A percentile compares a stretch with the other conserved stretches of the same genome.
Conservation (phyloP, 371 early-diverging fungal species). For the Mortierella sp. region DNA sequence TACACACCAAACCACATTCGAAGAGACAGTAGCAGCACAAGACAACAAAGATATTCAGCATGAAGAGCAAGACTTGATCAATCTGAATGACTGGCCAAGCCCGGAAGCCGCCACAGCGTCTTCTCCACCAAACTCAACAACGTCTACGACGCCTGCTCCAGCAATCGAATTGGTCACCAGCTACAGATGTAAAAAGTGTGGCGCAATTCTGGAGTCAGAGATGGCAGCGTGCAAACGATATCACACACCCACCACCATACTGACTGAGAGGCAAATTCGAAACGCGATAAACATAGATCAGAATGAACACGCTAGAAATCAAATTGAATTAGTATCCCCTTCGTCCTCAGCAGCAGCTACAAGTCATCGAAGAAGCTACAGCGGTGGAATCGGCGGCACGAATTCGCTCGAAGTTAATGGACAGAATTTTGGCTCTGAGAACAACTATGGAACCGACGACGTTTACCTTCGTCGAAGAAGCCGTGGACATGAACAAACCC, state of each 20-base stretch:
- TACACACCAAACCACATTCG: neutral
- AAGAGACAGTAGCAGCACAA: neutral
- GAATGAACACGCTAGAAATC: slow-evolving; percentile 5
- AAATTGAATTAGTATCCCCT: neutral
- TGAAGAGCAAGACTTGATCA: slow-evolving; percentile 8
- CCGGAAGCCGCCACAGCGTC: neutral
- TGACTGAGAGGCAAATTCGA: slow-evolving; percentile 14
- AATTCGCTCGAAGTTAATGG: neutral
- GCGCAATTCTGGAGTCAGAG: slow-evolving; percentile 32
- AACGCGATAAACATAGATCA: slow-evolving; percentile 12
- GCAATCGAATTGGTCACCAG: slow-evolving; percentile 21
- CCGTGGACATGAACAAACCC: neutral
- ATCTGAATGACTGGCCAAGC: slow-evolving; percentile 8
- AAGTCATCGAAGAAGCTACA: neutral
- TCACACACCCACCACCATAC: slow-evolving; percentile 3
- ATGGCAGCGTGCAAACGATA: slow-evolving; percentile 32
- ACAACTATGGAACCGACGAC: neutral
- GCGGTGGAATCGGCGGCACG: neutral
- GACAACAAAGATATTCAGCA: neutral
- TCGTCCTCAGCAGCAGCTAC: neutral
- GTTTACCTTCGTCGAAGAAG: neutral
- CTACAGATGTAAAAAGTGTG: slow-evolving; percentile 38
- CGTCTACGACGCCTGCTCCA: neutral
- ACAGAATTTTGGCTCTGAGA: neutral
- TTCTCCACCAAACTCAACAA: neutral